phyloP scores from a whole-genome alignment of 208 protist species.

The Kentomonas sorsogonicus region DNA sequence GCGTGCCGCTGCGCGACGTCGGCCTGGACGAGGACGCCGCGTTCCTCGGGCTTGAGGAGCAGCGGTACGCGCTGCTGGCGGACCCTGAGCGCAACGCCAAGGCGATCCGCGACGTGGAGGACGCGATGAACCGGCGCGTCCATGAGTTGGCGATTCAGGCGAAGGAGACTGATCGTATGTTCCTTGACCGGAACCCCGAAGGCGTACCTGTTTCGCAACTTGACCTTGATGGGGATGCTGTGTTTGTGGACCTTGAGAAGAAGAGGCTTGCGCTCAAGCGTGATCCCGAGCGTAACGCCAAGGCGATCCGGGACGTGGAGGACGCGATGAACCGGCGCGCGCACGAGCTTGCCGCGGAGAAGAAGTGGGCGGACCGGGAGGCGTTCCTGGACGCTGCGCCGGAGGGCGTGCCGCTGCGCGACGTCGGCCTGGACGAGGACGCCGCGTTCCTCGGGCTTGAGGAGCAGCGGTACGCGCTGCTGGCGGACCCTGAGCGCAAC shows the following conservation, averaged over 20 bases:
- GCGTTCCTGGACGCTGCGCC: no score
- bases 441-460: no score
- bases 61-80: constrained; percentile 19
- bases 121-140: constrained; percentile 31
- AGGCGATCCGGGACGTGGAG: neutral
- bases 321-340: constrained; percentile 20
- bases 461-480: no score
- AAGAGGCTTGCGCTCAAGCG: neutral
- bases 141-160: constrained; percentile 22
- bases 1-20: constrained; percentile 26
- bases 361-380: neutral
- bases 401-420: no score
- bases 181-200: constrained; percentile 25
- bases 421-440: no score
- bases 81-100: constrained; percentile 28
- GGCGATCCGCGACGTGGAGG: constrained; percentile 19
- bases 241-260: neutral
- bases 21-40: constrained; percentile 28
- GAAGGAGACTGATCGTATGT: constrained; percentile 18
- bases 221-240: neutral
- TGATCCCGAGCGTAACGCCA: neutral
- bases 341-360: neutral
- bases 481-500: no score
- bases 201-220: constrained; percentile 20
- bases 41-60: constrained; percentile 25